Evolutionary conservation across 371 early-diverging fungal genomes (phyloP), one percentile per base, ranked within the genome.

Genomic region (Lichtheimia hyalospora): DNA sequence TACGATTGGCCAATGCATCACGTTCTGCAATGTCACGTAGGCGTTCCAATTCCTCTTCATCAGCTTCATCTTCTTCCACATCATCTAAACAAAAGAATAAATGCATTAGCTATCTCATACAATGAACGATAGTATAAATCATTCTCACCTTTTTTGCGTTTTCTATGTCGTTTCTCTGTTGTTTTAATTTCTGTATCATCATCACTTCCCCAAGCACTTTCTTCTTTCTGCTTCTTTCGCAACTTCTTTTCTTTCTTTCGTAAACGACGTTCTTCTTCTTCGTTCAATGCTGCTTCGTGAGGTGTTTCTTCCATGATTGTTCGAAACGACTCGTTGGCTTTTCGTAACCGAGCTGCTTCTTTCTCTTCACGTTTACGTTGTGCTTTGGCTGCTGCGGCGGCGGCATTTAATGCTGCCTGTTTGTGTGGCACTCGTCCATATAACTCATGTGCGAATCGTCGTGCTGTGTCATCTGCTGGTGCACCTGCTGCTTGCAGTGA

Each of bases 1-100:
- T 63, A 41, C 96, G 71, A 54, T 90, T 83, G 3, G 88, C 94
- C 74, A 96, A 92, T 58, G 90, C 98, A 64, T 96, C 96, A 56
- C 96, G 86, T 67, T 97, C 98, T 61, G 81, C 74, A 46, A 86
- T 56, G 68, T 91, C 90, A 24, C 77, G 63, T 40, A 87, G 83
- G 8, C 86, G 78, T 49, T 87, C 90, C 15, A 60, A 59, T 34
- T 87, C 78, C 51, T 79, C 87, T 25, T 71, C 73, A 49, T 77
- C 70, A 21, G 64, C 57, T 50, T 84, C 66, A 4, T 53, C 59
- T 8, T 70, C 79, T 50, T 82, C 83, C 3, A 66, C 61, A 54
- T 68, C 78, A 21, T 51, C 41, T 43, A 42, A 43, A 7, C 18
- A 52, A 24, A n/a, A 41, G 34, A n/a, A 42, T 24, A 18, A 41